Conservation (phyloP, 768 basidiomycete genomes). For the Podaxis pistillaris region DNA sequence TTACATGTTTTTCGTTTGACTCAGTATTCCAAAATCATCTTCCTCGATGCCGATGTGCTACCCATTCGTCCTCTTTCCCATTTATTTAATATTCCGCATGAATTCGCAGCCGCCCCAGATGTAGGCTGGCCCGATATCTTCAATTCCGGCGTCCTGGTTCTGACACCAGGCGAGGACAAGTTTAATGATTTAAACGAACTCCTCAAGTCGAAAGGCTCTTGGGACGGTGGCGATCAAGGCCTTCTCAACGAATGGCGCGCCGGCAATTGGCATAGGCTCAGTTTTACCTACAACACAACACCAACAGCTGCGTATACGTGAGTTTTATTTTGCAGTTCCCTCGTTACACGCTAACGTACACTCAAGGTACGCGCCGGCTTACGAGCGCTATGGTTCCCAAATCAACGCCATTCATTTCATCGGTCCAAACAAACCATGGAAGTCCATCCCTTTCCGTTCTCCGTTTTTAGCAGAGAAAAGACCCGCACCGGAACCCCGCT, state of each 20-base stretch:
- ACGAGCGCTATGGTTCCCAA: slow-evolving; percentile 85
- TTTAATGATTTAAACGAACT: slow-evolving; percentile 73
- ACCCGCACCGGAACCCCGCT: slow-evolving; percentile 24
- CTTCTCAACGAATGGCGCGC: slow-evolving; percentile 94
- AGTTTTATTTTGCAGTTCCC: slow-evolving; percentile 35
- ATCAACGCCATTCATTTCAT: slow-evolving; percentile 93
- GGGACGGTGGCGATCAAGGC: slow-evolving; percentile 99
- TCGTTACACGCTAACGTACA: slow-evolving; percentile 23
- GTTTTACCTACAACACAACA: slow-evolving; percentile 98
- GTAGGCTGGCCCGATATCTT: slow-evolving; percentile 99
- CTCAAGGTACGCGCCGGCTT: slow-evolving; percentile 91
- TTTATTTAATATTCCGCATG: slow-evolving; percentile 79
- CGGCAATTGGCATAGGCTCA: slow-evolving; percentile 85
- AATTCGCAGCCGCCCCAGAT: slow-evolving; percentile 93
- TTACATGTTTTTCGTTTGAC: slow-evolving; percentile 92
- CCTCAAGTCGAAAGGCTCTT: slow-evolving; percentile 77
- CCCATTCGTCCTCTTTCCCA: slow-evolving; percentile 87
- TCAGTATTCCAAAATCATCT: slow-evolving; percentile 83
- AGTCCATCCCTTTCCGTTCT: slow-evolving; percentile 65
- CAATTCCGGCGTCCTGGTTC: slow-evolving; percentile 94
- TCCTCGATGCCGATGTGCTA: slow-evolving; percentile 91
- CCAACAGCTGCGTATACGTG: slow-evolving; percentile 96
- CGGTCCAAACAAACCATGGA: slow-evolving; percentile 96
- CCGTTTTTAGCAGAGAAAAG: slow-evolving; percentile 41
- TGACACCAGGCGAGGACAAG: slow-evolving; percentile 78